Base-by-base conservation (phyloP, 306 rosid genomes). In the Castanea sativa region DNA sequence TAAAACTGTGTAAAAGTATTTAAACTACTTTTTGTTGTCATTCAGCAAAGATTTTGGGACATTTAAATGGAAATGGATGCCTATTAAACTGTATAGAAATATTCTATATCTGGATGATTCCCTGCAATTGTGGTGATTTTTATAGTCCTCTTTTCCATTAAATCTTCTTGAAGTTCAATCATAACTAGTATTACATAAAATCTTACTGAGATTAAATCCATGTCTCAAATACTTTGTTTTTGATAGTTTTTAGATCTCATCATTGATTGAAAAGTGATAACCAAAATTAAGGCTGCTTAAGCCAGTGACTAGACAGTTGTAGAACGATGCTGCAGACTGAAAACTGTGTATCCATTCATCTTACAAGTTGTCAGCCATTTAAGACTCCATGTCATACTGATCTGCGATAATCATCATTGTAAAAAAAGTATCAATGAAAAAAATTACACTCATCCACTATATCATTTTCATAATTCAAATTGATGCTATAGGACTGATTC, bases 321-420 rank as follows among this genome's bases (percentile, higher is more conserved):
- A 49, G 45, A 43, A 56, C 51, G 41, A 35, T 32, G 57, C 74
- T 70, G 68, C 30, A 43, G 49, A 14, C 41, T 55, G 59, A 68
- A 78, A 75, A 72, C 21, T 49, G 58, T 81, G 79, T 27, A 73
- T 72, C 53, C 58, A 56, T 69, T 83, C 63, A 19, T 71, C 53
- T 12, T 61, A 75, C 32, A 43, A 32, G 64, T 41, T 65, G 63
- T 71, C 58, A n/a, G 75, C 56, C 38, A 51, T 79, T 71, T 27
- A 78, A 74, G 83, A 81, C 78, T 52, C 23, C 52, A 14, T 56
- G 52, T 71, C 23, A n/a, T 49, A 67, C 38, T 67, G 11, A 38
- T 38, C 45, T 38, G 45, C 11, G 11, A 8, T 38, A 38, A 38
- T 38, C 45, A 38, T 38, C 11, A 38, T 38, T 8, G 11, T 7